Conservation (phyloP, 75 land plant species). For the Sequoia sempervirens region DNA sequence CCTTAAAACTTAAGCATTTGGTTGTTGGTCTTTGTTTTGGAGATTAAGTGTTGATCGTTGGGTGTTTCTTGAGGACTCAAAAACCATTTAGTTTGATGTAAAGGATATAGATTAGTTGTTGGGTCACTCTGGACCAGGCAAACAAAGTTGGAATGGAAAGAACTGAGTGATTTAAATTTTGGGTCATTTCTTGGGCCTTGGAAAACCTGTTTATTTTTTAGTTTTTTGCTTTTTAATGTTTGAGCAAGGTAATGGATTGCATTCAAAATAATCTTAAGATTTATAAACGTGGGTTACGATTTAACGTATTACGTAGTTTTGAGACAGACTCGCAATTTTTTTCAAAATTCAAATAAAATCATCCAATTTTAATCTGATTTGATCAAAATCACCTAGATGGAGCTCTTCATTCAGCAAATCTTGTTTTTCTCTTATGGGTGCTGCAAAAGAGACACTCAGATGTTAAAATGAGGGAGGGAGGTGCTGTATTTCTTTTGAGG, state of each 20-base stretch:
- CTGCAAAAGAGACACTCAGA: not conserved
- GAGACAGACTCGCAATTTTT: not conserved
- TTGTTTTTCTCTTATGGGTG: not conserved
- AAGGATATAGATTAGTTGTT: not conserved
- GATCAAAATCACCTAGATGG: not conserved
- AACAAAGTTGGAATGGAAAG: not conserved
- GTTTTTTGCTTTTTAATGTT: not conserved
- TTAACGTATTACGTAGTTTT: too few relatives aligned
- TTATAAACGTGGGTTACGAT: not conserved
- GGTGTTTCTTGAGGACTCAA: not conserved
- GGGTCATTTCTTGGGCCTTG: not conserved
- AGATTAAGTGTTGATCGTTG: not conserved
- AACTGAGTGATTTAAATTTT: not conserved
- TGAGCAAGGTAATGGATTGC: not conserved
- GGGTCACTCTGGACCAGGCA: not conserved
- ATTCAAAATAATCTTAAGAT: not conserved
- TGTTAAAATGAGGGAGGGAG: too few relatives aligned
- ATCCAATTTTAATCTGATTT: not conserved
- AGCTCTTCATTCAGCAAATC: not conserved
- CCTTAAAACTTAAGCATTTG: not conserved
- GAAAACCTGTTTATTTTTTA: not conserved
- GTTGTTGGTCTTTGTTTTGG: not conserved
- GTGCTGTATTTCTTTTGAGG: not conserved
- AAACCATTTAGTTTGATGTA: not conserved
- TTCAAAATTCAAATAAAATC: not conserved